Evolutionary conservation across 2,329 filamentous ascomycete genomes (phyloP).

Genomic region (Aspergillus quadricinctus): DNA sequence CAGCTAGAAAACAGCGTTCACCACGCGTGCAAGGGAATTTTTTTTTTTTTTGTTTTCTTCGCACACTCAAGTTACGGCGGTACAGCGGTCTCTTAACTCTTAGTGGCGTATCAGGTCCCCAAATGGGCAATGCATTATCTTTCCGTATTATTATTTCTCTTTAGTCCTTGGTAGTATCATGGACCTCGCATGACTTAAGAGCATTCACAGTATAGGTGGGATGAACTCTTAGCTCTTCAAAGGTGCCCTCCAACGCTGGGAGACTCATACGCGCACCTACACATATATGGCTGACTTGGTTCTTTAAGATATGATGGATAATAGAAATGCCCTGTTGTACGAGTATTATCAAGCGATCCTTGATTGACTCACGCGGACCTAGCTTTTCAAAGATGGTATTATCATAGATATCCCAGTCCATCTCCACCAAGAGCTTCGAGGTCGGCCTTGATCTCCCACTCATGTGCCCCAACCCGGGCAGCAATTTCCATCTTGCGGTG

Average conservation of each 20-base stretch:
- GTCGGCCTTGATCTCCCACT: conserved; percentile 66
- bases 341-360: not conserved
- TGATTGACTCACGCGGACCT: not conserved
- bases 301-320: not conserved
- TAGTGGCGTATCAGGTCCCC: not conserved
- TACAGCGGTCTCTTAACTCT: not conserved
- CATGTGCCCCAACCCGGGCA: conserved; percentile 64
- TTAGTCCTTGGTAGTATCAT: not conserved
- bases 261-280: not conserved
- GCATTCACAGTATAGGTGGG: too few relatives aligned
- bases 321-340: not conserved
- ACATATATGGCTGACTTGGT: not conserved
- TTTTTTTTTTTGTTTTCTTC: not conserved
- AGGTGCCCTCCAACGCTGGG: not conserved
- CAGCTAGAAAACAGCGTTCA: not conserved
- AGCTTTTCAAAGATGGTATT: not conserved
- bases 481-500: conserved; percentile 69
- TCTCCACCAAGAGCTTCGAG: conserved; percentile 61
- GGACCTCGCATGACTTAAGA: not conserved
- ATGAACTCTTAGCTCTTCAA: not conserved
- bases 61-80: not conserved
- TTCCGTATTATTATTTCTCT: not conserved
- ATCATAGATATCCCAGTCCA: conserved; percentile 50
- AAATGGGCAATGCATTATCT: not conserved
- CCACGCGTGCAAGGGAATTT: not conserved